phyloP scores from a whole-genome alignment of 75 land plant species.

The Cunninghamia lanceolata region DNA sequence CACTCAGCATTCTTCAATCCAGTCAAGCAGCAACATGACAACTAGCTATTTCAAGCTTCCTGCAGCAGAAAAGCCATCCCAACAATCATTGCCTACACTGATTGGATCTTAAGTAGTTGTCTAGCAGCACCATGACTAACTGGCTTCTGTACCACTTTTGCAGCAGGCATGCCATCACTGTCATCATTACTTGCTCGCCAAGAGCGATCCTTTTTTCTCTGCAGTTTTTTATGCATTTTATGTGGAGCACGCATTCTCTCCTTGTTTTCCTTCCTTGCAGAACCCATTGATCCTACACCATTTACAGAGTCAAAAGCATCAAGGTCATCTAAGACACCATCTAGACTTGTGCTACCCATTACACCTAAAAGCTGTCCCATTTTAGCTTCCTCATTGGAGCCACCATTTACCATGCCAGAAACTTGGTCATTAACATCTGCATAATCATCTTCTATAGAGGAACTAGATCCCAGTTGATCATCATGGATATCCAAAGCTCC shows the following conservation, averaged over 20 bases:
- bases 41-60: not conserved
- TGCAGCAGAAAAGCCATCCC: not conserved
- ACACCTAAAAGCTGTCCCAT: constrained; percentile 17
- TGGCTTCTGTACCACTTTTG: constrained; percentile 67
- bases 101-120: not conserved
- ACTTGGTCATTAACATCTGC: constrained; percentile 14
- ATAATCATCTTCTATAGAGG: not conserved
- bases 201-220: constrained; percentile 83
- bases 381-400: not conserved
- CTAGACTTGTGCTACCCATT: constrained; percentile 24
- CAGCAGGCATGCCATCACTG: constrained; percentile 84
- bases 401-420: not conserved
- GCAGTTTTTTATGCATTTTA: constrained; percentile 86
- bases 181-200: constrained; percentile 83
- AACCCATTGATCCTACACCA: constrained; percentile 20
- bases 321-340: constrained; percentile 54
- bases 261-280: constrained; percentile 18
- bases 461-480: constrained; percentile 7
- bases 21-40: not conserved
- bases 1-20: not conserved
- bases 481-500: constrained; percentile 22
- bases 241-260: constrained; percentile 34
- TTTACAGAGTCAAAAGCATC: constrained; percentile 53
- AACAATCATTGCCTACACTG: not conserved
- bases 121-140: constrained; percentile 54